phyloP scores from a whole-genome alignment of 495 filamentous ascomycete species.

The Aspergillus biplanus region DNA sequence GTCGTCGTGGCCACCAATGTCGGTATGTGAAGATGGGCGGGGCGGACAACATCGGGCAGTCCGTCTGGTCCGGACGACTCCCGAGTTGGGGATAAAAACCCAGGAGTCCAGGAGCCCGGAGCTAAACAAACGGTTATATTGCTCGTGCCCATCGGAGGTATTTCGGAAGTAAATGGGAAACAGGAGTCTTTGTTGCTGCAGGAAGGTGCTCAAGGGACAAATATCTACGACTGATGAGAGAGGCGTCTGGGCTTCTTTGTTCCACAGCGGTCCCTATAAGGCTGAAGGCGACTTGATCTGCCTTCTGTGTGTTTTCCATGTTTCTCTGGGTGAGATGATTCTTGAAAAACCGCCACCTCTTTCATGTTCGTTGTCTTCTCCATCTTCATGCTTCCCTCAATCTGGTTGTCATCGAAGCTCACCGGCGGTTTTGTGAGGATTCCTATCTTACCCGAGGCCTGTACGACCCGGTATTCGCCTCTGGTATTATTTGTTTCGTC shows the following conservation, averaged over 20 bases:
- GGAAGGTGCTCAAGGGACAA: not conserved
- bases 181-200: not conserved
- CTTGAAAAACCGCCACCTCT: too few species aligned
- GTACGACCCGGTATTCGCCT: constrained; percentile 23
- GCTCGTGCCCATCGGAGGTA: not conserved
- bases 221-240: not conserved
- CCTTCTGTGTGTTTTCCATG: too few species aligned
- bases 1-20: constrained; percentile 4
- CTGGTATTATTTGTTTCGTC: constrained; percentile 20
- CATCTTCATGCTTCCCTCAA: too few species aligned
- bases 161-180: constrained; percentile 10
- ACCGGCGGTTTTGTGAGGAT: constrained; percentile 7
- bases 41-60: constrained; percentile 28
- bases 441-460: constrained; percentile 32
- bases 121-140: not conserved
- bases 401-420: not conserved
- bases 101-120: not conserved
- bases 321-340: too few species aligned
- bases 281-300: too few species aligned
- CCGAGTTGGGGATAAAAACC: constrained; percentile 12
- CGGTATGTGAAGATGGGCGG: constrained; percentile 13
- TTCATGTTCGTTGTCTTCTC: too few species aligned
- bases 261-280: too few species aligned
- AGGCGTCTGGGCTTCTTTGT: too few species aligned
- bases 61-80: constrained; percentile 28